Conservation (phyloP, 148 eudicot genomes). For the Salicornia ramosissima region DNA sequence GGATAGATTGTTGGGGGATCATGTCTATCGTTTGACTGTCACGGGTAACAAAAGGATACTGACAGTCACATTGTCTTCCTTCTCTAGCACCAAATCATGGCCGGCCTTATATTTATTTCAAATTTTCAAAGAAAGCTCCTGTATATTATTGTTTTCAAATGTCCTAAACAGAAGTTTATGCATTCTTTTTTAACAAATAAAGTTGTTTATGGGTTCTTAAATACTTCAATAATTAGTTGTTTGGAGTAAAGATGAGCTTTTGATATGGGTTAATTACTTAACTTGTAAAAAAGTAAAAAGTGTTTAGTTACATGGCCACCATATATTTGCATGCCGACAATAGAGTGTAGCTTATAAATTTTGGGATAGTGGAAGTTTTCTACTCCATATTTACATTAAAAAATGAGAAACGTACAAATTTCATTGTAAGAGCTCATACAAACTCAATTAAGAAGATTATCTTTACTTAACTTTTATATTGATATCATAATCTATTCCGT, state of each 20-base stretch:
- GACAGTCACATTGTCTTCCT: background rate
- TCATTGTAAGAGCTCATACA: background rate
- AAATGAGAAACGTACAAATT: background rate
- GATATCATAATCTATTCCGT: too few relatives aligned
- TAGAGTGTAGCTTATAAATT: background rate
- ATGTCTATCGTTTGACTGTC: background rate
- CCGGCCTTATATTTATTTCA: background rate
- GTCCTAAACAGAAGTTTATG: background rate
- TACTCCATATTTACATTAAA: background rate
- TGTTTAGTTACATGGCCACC: background rate
- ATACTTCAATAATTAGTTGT: background rate
- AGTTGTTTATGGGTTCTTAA: background rate
- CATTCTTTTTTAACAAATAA: background rate
- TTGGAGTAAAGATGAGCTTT: background rate
- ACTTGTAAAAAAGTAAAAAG: background rate
- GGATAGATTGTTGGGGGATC: background rate
- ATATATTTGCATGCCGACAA: background rate
- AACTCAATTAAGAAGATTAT: background rate
- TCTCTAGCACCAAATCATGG: background rate
- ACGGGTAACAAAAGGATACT: background rate
- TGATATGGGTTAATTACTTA: background rate
- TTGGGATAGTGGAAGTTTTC: background rate
- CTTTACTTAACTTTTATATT: background rate
- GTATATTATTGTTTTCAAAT: background rate
- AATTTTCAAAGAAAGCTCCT: background rate